Percentiles rank a stretch among this genome's conserved stretches.
These are phyloP conservation scores for Calocera viscosa DNA, from an alignment of 768 basidiomycete species.

Conservation along the genomic window DNA sequence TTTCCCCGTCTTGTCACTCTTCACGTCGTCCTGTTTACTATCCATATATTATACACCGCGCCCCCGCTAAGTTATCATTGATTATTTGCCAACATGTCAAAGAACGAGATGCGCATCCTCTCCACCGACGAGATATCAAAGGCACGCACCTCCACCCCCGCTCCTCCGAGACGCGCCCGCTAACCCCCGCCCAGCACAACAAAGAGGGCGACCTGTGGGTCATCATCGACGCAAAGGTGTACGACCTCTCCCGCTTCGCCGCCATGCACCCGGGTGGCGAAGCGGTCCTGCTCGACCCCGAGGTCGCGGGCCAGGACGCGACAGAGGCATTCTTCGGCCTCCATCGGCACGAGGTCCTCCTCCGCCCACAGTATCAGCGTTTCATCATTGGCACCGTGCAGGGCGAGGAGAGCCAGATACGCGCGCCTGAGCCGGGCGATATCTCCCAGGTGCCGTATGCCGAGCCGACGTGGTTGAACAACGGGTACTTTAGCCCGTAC, in stretches of 20 bases:
- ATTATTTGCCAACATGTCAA: not conserved
- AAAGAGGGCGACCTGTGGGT: conserved; percentile 76
- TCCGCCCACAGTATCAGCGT: conserved; percentile 58
- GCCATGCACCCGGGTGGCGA: conserved; percentile 73
- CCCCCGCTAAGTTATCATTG: not conserved
- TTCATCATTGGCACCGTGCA: conserved; percentile 62
- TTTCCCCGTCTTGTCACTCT: not conserved
- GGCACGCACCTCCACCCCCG: not conserved
- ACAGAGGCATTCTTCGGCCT: conserved; percentile 82
- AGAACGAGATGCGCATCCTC: conserved; percentile 5
- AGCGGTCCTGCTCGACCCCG: conserved; percentile 60
- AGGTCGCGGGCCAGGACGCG: conserved; percentile 75
- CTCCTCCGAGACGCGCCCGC: not conserved
- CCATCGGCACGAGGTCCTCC: conserved; percentile 73
- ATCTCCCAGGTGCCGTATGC: conserved; percentile 72
- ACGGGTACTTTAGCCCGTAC: conserved; percentile 64
- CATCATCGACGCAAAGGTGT: conserved; percentile 72
- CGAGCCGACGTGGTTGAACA: conserved; percentile 70
- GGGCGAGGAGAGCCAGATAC: conserved; percentile 47
- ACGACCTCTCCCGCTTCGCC: conserved; percentile 68
- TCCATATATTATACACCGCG: not conserved
- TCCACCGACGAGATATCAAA: conserved; percentile 1
- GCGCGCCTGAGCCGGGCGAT: conserved; percentile 40
- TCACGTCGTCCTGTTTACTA: not conserved
- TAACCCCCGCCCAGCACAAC: conserved; percentile 44